These are phyloP conservation scores for Galium porrigens DNA, from an alignment of 305 asterid species.

Conservation along the genomic window DNA sequence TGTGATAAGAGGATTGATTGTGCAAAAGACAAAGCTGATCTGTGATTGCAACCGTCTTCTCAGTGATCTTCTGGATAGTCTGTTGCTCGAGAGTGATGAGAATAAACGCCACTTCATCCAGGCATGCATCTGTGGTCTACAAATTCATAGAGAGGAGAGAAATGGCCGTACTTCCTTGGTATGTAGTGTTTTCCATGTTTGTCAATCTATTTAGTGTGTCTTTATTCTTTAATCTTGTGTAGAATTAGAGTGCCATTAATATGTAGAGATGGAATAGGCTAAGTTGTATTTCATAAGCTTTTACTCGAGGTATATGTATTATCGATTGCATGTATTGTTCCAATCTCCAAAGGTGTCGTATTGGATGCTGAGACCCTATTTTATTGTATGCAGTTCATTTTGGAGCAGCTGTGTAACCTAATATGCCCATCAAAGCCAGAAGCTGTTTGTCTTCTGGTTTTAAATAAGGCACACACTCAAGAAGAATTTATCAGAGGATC, in stretches of 20 bases:
- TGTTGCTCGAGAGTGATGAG: constrained; percentile 82
- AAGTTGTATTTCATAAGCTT: background rate
- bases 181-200: constrained; percentile 20
- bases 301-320: background rate
- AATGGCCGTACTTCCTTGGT: constrained; percentile 89
- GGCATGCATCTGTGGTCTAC: constrained; percentile 92
- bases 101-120: constrained; percentile 86
- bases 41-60: constrained; percentile 83
- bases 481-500: constrained; percentile 99
- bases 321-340: background rate
- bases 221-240: background rate
- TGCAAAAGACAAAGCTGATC: constrained; percentile 87
- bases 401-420: constrained; percentile 99
- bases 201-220: background rate
- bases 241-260: background rate
- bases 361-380: constrained; percentile 1
- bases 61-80: constrained; percentile 88
- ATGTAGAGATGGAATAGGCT: no score
- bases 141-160: constrained; percentile 69
- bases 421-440: constrained; percentile 90
- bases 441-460: constrained; percentile 60
- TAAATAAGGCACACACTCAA: constrained; percentile 94
- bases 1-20: constrained; percentile 88
- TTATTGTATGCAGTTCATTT: constrained; percentile 55
- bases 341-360: constrained; percentile 12